Percentiles rank a stretch among this genome's conserved stretches.
These are phyloP conservation scores for Nicotiana attenuata DNA, from an alignment of 257 asterid genomes.

Conservation along the genomic window DNA sequence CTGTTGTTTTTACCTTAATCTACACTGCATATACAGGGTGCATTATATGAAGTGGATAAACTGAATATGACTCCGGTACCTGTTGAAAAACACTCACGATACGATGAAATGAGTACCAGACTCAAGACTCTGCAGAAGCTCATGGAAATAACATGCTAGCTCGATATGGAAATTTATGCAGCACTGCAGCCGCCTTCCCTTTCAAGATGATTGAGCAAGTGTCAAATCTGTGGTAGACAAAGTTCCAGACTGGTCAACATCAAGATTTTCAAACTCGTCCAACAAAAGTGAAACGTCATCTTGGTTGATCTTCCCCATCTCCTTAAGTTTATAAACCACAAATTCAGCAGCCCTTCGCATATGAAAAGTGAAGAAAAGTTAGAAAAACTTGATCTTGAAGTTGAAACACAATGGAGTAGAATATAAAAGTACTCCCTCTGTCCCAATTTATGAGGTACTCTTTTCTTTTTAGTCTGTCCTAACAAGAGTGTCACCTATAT, in stretches of 20 bases:
- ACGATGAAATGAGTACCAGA: background rate
- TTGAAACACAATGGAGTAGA: background rate
- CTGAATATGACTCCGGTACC: background rate
- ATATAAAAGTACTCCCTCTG: background rate
- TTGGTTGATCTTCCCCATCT: conserved; percentile 85
- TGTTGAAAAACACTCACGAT: background rate
- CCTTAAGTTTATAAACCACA: conserved; percentile 64
- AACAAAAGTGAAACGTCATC: conserved; percentile 55
- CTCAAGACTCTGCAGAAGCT: background rate
- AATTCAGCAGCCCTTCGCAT: conserved; percentile 70
- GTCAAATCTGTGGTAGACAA: conserved; percentile 50
- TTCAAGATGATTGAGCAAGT: conserved; percentile 57
- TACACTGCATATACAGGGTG: background rate
- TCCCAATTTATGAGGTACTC: background rate
- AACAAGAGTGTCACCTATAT: too few species aligned
- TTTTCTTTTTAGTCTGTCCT: background rate
- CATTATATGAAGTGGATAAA: background rate
- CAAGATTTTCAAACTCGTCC: conserved; percentile 68
- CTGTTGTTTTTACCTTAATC: background rate
- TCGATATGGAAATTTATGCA: background rate
- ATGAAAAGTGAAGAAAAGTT: background rate
- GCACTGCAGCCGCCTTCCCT: background rate
- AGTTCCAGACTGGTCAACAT: conserved; percentile 91
- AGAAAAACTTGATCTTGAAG: background rate
- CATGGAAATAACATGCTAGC: background rate